These are phyloP conservation scores for Haplosporangium sp. DNA, from an alignment of 371 early-diverging fungal species.

Conservation along the genomic window DNA sequence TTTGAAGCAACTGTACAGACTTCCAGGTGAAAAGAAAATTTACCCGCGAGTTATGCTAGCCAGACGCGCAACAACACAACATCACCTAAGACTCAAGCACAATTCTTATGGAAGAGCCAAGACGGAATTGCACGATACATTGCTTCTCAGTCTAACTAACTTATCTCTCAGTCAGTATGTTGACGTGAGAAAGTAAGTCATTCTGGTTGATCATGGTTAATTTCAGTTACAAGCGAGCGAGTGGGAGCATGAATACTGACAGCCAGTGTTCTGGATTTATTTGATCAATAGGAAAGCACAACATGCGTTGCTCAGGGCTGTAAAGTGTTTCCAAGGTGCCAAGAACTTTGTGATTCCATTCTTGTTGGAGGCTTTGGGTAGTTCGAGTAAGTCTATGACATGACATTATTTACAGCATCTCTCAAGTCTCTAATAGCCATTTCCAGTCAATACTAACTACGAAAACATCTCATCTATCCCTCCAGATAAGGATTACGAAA, in stretches of 20 bases:
- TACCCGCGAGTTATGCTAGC: slow-evolving; percentile 32
- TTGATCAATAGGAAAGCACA: slow-evolving; percentile 62
- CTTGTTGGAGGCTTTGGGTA: slow-evolving; percentile 69
- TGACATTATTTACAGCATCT: too few species aligned
- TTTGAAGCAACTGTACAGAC: slow-evolving; percentile 63
- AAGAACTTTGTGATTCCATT: slow-evolving; percentile 67
- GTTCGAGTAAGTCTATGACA: slow-evolving; percentile 43
- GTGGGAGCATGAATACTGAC: not conserved
- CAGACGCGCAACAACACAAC: slow-evolving; percentile 67
- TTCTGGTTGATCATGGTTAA: slow-evolving; percentile 33
- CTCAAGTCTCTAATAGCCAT: too few species aligned
- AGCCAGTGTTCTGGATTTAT: not conserved
- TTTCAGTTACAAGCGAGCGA: not conserved
- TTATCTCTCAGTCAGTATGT: slow-evolving; percentile 79
- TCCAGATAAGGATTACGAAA: slow-evolving; percentile 61
- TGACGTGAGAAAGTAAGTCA: slow-evolving; percentile 69
- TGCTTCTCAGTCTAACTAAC: slow-evolving; percentile 70
- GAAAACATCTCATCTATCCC: too few species aligned
- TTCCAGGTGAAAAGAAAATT: slow-evolving; percentile 56
- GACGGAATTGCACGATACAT: slow-evolving; percentile 60
- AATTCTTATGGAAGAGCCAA: slow-evolving; percentile 66
- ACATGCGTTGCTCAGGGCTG: slow-evolving; percentile 63
- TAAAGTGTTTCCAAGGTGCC: slow-evolving; percentile 69
- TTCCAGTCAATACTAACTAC: too few species aligned
- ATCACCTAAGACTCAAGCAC: slow-evolving; percentile 69